Evolutionary conservation across 1,284 basidiomycete species (phyloP).

Genomic region (Irpex rosettiformis): DNA sequence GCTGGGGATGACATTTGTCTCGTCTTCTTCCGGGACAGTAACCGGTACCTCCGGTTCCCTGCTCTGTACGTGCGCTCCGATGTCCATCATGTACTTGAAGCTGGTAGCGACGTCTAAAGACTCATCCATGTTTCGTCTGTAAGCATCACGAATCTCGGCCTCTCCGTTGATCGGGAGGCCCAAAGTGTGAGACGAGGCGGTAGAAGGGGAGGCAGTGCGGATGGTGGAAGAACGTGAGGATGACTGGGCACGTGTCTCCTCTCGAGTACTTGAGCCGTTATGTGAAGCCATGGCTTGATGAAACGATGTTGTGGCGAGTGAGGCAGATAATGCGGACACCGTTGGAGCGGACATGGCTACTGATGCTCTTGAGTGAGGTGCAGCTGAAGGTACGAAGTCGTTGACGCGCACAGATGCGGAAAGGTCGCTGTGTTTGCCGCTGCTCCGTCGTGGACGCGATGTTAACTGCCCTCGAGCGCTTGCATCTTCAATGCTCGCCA

Average conservation of each 20-base stretch:
- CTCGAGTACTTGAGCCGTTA: conserved; percentile 9
- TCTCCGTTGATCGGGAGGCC: conserved; percentile 23
- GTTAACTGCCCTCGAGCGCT: conserved; percentile 4
- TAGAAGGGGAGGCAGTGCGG: conserved; percentile 24
- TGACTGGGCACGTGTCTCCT: conserved; percentile 12
- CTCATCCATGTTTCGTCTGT: conserved; percentile 59
- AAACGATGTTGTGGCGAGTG: conserved; percentile 58
- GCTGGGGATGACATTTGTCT: conserved; percentile 8
- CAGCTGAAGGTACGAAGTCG: conserved; percentile 53
- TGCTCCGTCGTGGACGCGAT: conserved; percentile 7
- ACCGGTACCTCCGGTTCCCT: conserved; percentile 10
- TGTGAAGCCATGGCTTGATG: conserved; percentile 43
- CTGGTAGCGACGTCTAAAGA: conserved; percentile 63
- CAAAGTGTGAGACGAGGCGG: conserved; percentile 25
- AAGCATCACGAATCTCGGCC: conserved; percentile 35
- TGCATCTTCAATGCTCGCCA: conserved; percentile 46
- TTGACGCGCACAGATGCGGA: conserved; percentile 40
- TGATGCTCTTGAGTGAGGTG: conserved; percentile 33
- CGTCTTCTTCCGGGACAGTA: conserved; percentile 12
- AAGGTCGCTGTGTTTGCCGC: conserved; percentile 17
- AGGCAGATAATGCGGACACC: conserved; percentile 65
- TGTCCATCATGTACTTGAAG: conserved; percentile 56
- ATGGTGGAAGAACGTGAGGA: conserved; percentile 16
- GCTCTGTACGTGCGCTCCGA: conserved; percentile 55
- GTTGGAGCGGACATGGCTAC: conserved; percentile 34